phyloP scores from a whole-genome alignment of 768 basidiomycete genomes.

The Scleroderma bovista region DNA sequence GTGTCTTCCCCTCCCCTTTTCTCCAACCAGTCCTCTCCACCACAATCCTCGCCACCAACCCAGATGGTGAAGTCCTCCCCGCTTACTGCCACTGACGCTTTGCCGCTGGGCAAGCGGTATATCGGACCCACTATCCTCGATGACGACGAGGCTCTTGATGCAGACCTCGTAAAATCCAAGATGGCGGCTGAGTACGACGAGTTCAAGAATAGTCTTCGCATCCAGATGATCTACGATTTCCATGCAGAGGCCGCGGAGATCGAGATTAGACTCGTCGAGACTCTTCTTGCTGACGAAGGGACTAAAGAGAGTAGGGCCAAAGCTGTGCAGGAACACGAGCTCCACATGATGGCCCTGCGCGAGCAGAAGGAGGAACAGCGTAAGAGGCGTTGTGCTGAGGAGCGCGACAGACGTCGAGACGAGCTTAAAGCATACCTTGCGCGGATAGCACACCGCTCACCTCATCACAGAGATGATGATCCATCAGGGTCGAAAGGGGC shows the following conservation, averaged over 20 bases:
- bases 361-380: slow-evolving; percentile 29
- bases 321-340: slow-evolving; percentile 27
- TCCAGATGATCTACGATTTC: slow-evolving; percentile 31
- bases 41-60: slow-evolving; percentile 24
- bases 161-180: slow-evolving; percentile 25
- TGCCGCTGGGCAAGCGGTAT: slow-evolving; percentile 26
- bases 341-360: slow-evolving; percentile 28
- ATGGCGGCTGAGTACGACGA: slow-evolving; percentile 29
- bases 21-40: slow-evolving; percentile 11
- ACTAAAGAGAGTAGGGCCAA: slow-evolving; percentile 26
- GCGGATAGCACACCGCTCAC: slow-evolving; percentile 12
- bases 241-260: slow-evolving; percentile 24
- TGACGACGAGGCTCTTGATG: slow-evolving; percentile 26
- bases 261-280: slow-evolving; percentile 26
- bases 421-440: slow-evolving; percentile 16
- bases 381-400: slow-evolving; percentile 24
- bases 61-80: slow-evolving; percentile 22
- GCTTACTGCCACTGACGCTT: slow-evolving; percentile 11
- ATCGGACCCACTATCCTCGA: slow-evolving; percentile 27
- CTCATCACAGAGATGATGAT: slow-evolving; percentile 15
- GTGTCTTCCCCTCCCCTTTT: slow-evolving; percentile 15
- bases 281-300: slow-evolving; percentile 18
- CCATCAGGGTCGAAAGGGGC: slow-evolving; percentile 7
- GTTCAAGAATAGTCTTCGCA: slow-evolving; percentile 27
- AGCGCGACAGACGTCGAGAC: slow-evolving; percentile 21